Evolutionary conservation across 441 rosid genomes (phyloP), one percentile per base, ranked within the genome.

Genomic region (Brassica hybrid): DNA sequence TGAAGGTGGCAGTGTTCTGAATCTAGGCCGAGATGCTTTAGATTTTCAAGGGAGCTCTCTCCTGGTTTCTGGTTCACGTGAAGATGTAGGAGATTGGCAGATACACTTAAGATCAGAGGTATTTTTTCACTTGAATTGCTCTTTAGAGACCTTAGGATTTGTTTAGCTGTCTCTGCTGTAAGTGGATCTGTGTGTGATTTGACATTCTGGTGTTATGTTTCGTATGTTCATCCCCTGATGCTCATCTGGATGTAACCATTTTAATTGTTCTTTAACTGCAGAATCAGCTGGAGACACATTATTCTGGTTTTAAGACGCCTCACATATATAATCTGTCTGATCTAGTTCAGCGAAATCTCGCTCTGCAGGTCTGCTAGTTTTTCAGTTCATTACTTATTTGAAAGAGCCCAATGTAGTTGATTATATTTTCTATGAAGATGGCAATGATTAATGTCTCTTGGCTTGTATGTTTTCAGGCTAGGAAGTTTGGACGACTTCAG

Each of bases 271-370:
- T 34, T 66, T 19, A 75, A 77, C 77, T 83, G 67, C 85, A 96
- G 98, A 89, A 86, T 78, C 84, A 78, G 74, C 73, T 88, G 75
- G 97, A 88, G 82, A 82, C 91, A 75, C 99, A 94, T 84, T 91
- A 89, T 85, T 81, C 93, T 38, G 98, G 99, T 76, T 89, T 94
- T 87, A 88, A 86, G 87, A 94, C 98, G 14, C 97, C 93, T 82
- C 91, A 96, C 82, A 85, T 94, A 83, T 90, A 94, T 81, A 96
- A 96, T 85, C 81, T 94, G 76, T 94, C 98, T 82, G 97, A 93
- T 86, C 91, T 94, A 67, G 95, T 96, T 69, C 92, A 79, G 81
- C 90, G 80, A 76, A 84, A 88, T 83, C 93, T 96, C 61, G 97
- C 82, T 71, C 82, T 76, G 66, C 98, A 94, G 82, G 99, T 92